Evolutionary conservation across 495 filamentous ascomycete species (phyloP), one percentile per base, ranked within the genome.

Genomic region (Xylaria nigripes): DNA sequence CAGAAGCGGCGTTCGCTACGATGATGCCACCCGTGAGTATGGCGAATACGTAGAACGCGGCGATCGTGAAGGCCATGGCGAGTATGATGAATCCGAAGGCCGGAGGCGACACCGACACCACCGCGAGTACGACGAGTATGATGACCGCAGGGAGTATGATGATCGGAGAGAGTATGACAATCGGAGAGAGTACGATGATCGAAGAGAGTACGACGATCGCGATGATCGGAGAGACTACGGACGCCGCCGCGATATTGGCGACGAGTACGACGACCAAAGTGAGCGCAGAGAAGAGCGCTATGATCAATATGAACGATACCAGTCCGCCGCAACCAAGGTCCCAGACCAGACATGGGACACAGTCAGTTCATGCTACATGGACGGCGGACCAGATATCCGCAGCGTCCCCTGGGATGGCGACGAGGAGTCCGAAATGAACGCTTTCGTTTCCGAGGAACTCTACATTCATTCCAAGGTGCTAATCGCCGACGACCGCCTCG

Each of bases 381-480:
- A 89, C 7, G 76, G 76, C 48, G 90, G 89, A 1, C 72, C 78
- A 23, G 84, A 91, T 57, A 83, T 97, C 55, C 81, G 82, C 51
- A 75, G 75, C 29, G 81, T 92, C 2, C 90, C 90, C 0, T 97
- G 92, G 92, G 75, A 84, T 23, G 87, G 85, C 12, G 72, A 80
- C 7, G 74, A 84, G 21, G 80, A 85, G 55, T 75, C 79, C 45
- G 92, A 97, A 66, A 81, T 97, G 27, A 76, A 92, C 66, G 87
- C 89, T 2, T 96, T 90, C 61, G 91, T 97, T 29, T 87, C 82
- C 41, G 92, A 97, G 66, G 86, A 95, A 69, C 83, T 97, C 21
- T 97, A 97, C 67, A 84, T 96, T 54, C 92, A 97, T 72, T 84
- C 84, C 61, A 97, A 97, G 76, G 80, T 96, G 32, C 80, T 96